Conservation (phyloP, 2,329 filamentous ascomycete species). For the Drechslerella dactyloides region DNA sequence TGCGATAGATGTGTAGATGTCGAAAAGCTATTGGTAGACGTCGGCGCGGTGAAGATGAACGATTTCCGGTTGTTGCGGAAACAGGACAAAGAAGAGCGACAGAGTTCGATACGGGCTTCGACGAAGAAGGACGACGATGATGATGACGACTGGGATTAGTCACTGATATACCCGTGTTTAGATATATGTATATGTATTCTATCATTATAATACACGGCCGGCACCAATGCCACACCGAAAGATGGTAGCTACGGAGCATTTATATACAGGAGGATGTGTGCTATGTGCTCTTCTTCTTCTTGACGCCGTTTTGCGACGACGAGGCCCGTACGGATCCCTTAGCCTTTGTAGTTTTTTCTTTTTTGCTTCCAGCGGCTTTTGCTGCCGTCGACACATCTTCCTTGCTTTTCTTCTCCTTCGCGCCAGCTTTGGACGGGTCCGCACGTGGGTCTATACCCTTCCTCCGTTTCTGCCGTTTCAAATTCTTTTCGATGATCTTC, state of each 20-base stretch:
- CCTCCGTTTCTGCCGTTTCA: slow-evolving; percentile 74
- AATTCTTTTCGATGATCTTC: slow-evolving; percentile 74
- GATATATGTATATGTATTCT: slow-evolving; percentile 3
- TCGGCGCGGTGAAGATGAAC: slow-evolving; percentile 77
- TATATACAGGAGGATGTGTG: background rate
- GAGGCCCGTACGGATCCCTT: slow-evolving; percentile 31
- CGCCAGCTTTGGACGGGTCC: slow-evolving; percentile 58
- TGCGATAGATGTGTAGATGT: slow-evolving; percentile 64
- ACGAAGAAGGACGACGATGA: slow-evolving; percentile 58
- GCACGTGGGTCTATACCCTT: slow-evolving; percentile 73
- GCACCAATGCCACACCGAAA: background rate
- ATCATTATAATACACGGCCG: slow-evolving; percentile 6
- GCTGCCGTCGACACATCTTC: slow-evolving; percentile 15
- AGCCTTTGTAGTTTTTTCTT: slow-evolving; percentile 16
- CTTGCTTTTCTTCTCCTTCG: slow-evolving; percentile 28
- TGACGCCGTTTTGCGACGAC: slow-evolving; percentile 26
- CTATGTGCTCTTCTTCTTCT: slow-evolving; percentile 10
- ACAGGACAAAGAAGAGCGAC: slow-evolving; percentile 67
- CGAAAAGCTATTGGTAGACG: slow-evolving; percentile 78
- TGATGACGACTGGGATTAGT: slow-evolving; percentile 67
- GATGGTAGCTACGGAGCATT: background rate
- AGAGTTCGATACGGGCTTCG: slow-evolving; percentile 59
- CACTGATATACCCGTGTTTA: background rate
- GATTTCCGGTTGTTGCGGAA: slow-evolving; percentile 77
- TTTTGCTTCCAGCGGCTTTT: slow-evolving; percentile 21